Evolutionary conservation across 495 filamentous ascomycete genomes (phyloP).

Genomic region (Podospora pseudocomata): DNA sequence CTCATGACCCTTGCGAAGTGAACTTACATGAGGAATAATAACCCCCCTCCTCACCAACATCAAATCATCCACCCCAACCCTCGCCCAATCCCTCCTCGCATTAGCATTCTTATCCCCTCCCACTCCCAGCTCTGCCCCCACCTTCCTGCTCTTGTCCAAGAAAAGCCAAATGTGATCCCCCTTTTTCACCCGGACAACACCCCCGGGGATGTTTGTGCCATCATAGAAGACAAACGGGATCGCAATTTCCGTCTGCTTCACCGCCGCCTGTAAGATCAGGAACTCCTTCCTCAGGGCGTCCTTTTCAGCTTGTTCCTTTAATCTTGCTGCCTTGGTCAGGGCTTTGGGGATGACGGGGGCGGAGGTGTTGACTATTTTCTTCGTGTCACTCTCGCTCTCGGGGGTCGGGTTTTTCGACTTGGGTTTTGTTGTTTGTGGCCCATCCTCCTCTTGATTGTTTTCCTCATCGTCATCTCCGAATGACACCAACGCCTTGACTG

Average conservation of each 20-base stretch:
- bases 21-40: conserved; percentile 88
- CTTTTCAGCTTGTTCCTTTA: conserved; percentile 74
- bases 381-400: not conserved
- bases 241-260: conserved; percentile 84
- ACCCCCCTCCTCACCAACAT: conserved; percentile 89
- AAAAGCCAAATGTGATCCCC: conserved; percentile 90
- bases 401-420: not conserved
- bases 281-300: conserved; percentile 86
- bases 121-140: conserved; percentile 77
- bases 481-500: conserved; percentile 40
- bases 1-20: not conserved
- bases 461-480: conserved; percentile 41
- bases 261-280: conserved; percentile 71
- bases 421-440: conserved; percentile 38
- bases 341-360: conserved; percentile 69
- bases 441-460: conserved; percentile 23
- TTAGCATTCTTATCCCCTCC: conserved; percentile 58
- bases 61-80: conserved; percentile 92
- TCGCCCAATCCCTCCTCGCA: conserved; percentile 79
- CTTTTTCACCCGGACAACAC: conserved; percentile 81
- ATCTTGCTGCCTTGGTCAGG: conserved; percentile 79
- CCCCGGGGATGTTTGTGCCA: conserved; percentile 88
- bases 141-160: conserved; percentile 82
- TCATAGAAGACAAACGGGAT: conserved; percentile 98
- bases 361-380: conserved; percentile 55